phyloP scores from a whole-genome alignment of 169 alveolate species.

The Babesia ovata region DNA sequence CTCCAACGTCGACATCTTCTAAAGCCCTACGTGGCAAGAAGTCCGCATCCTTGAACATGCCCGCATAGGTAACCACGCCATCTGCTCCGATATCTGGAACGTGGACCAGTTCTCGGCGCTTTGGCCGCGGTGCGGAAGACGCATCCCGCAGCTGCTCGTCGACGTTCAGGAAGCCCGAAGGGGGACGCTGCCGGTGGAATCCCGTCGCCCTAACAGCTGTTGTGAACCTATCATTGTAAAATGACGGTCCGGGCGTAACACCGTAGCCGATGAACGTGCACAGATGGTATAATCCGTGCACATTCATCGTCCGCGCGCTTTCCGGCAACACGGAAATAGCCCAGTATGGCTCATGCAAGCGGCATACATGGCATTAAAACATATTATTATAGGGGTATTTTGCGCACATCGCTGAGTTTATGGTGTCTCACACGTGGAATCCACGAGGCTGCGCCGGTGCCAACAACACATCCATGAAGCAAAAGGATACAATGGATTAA shows the following conservation, averaged over 20 bases:
- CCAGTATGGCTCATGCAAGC: background rate
- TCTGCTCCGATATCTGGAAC: conserved; percentile 31
- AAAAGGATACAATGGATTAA: too few species aligned
- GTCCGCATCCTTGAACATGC: conserved; percentile 29
- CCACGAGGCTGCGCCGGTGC: too few species aligned
- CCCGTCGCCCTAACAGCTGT: conserved; percentile 2
- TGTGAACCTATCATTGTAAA: background rate
- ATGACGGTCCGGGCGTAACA: background rate
- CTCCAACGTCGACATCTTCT: conserved; percentile 2
- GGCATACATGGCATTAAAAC: background rate
- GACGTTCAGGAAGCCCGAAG: conserved; percentile 7
- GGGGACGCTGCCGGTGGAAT: conserved; percentile 22
- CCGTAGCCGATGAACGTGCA: conserved; percentile 22
- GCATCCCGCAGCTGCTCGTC: background rate
- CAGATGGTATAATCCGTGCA: conserved; percentile 22
- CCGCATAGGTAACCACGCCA: conserved; percentile 31
- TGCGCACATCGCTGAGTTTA: too few species aligned
- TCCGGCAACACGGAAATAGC: background rate
- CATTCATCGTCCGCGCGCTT: conserved; percentile 11
- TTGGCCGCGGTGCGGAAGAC: background rate
- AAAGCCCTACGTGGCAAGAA: conserved; percentile 18
- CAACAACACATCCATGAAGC: too few species aligned
- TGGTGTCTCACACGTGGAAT: too few species aligned
- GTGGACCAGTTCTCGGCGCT: conserved; percentile 3
- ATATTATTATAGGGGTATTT: too few species aligned